Evolutionary conservation across 225 moss, liverwort and hornwort genomes (phyloP).

Genomic region (Sphagnum contortum): DNA sequence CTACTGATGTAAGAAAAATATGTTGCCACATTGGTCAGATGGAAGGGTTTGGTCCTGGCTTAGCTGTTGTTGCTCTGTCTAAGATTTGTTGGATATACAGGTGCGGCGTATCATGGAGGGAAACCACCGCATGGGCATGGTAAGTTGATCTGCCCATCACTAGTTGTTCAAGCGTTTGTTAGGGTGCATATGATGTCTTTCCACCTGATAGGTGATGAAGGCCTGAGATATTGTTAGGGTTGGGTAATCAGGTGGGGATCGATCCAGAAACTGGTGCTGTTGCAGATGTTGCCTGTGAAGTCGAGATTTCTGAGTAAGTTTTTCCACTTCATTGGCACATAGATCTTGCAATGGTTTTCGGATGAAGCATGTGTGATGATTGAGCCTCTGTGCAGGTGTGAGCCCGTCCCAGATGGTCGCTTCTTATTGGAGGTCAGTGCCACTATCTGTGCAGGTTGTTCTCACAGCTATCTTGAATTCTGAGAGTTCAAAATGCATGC

Average conservation of each 20-base stretch:
- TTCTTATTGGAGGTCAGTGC: constrained; percentile 69
- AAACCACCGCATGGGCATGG: constrained; percentile 95
- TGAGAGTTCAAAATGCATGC: too few species aligned
- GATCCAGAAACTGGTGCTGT: constrained; percentile 43
- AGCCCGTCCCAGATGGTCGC: constrained; percentile 70
- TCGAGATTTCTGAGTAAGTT: constrained; percentile 91
- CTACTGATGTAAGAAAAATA: too few species aligned
- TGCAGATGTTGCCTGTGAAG: constrained; percentile 75
- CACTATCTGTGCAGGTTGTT: too few species aligned
- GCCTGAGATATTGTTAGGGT: constrained; percentile 1
- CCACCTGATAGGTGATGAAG: background rate
- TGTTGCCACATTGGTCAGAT: too few species aligned
- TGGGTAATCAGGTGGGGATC: constrained; percentile 44
- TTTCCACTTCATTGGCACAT: background rate
- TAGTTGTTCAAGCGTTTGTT: background rate
- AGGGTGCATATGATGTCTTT: too few species aligned
- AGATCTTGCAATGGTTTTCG: too few species aligned
- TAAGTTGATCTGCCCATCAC: constrained; percentile 12
- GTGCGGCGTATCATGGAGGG: constrained; percentile 88
- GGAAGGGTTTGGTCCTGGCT: too few species aligned
- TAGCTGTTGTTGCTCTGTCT: too few species aligned
- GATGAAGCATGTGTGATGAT: background rate
- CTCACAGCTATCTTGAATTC: too few species aligned
- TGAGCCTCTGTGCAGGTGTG: constrained; percentile 49
- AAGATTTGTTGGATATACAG: constrained; percentile 23